phyloP scores from a whole-genome alignment of 1,284 basidiomycete genomes.

The Stereum hirsutum region DNA sequence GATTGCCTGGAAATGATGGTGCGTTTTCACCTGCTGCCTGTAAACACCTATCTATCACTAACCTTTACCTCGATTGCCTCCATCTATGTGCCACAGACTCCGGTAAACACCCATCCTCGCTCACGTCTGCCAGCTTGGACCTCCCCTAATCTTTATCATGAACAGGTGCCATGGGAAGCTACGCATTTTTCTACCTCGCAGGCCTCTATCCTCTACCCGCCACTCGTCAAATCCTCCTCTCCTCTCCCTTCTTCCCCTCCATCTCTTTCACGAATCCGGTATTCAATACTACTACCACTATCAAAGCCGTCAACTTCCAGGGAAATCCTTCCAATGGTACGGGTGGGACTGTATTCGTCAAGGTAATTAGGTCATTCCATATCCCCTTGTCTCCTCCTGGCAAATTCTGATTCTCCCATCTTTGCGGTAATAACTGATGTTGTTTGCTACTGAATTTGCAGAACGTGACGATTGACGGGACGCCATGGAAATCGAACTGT shows the following conservation, averaged over 20 bases:
- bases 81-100: slow-evolving; percentile 24
- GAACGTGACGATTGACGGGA: slow-evolving; percentile 46
- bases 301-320: slow-evolving; percentile 4
- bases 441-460: slow-evolving; percentile 13
- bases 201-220: slow-evolving; percentile 4
- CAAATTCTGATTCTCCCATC: background rate
- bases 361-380: slow-evolving; percentile 24
- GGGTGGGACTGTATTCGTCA: slow-evolving; percentile 46
- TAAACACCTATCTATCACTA: background rate
- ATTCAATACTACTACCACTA: slow-evolving; percentile 1
- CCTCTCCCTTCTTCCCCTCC: slow-evolving; percentile 5
- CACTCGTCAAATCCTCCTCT: background rate
- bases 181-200: slow-evolving; percentile 23
- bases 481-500: slow-evolving; percentile 49
- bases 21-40: slow-evolving; percentile 10
- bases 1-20: slow-evolving; percentile 57
- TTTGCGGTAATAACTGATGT: background rate
- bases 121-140: background rate
- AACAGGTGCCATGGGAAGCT: slow-evolving; percentile 61
- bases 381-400: background rate
- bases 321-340: slow-evolving; percentile 43
- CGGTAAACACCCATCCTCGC: slow-evolving; percentile 15
- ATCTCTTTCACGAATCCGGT: slow-evolving; percentile 4
- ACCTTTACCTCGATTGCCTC: background rate
- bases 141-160: background rate